These are phyloP conservation scores for Ceratocystis colombiana DNA, from an alignment of 2,329 filamentous ascomycete species.

Conservation along the genomic window DNA sequence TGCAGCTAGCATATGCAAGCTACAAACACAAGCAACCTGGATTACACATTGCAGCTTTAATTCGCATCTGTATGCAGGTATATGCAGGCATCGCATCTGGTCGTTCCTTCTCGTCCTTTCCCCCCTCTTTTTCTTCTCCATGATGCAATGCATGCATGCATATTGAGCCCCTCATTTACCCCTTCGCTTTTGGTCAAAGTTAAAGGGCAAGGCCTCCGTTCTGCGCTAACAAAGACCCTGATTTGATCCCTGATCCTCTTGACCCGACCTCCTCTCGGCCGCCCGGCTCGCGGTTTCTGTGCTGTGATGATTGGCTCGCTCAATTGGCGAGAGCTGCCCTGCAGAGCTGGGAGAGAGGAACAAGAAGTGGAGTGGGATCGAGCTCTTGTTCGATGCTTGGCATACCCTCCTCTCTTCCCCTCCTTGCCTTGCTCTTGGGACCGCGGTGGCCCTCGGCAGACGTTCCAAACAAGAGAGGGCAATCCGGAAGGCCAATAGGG, in stretches of 20 bases:
- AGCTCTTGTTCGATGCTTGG: background rate
- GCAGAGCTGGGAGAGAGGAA: background rate
- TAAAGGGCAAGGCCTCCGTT: background rate
- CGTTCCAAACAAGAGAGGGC: background rate
- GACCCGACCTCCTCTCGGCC: background rate
- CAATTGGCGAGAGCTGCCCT: background rate
- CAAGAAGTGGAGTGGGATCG: background rate
- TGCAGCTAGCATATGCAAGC: background rate
- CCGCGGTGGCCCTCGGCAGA: background rate
- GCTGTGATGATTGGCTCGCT: background rate
- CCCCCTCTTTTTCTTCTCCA: background rate
- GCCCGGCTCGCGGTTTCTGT: background rate
- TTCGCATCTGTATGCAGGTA: constrained; percentile 3
- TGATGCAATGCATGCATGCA: background rate
- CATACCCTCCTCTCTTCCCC: background rate
- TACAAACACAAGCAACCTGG: background rate
- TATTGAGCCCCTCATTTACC: constrained; percentile 9
- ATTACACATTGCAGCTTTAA: constrained; percentile 11
- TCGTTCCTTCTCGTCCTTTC: background rate
- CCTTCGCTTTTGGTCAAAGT: background rate
- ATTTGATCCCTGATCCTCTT: constrained; percentile 10
- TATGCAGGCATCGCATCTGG: no score
- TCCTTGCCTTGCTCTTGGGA: background rate
- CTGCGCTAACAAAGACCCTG: background rate
- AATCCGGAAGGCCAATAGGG: background rate